Percentiles rank a stretch among this genome's conserved stretches.
Conservation (phyloP, 179 eudicot species). For the Drosera spatulata region DNA sequence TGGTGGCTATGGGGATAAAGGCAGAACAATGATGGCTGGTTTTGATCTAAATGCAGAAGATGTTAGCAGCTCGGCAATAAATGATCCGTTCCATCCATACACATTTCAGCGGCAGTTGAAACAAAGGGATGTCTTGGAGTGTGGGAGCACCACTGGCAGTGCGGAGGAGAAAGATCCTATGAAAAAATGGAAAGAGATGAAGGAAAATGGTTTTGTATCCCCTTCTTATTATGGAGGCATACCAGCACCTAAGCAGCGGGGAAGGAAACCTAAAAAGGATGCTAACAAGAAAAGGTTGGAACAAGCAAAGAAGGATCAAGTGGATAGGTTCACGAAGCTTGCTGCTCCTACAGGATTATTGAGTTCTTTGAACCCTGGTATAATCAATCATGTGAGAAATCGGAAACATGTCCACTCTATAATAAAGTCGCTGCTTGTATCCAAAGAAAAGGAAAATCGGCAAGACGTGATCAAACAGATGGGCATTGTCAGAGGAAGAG, state of each 20-base stretch:
- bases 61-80: constrained; percentile 42
- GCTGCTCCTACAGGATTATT: constrained; percentile 98
- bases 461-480: constrained; percentile 23
- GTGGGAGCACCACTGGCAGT: constrained; percentile 52
- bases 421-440: constrained; percentile 67
- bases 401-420: constrained; percentile 88
- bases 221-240: constrained; percentile 28
- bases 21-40: constrained; percentile 16
- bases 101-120: constrained; percentile 24
- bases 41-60: constrained; percentile 57
- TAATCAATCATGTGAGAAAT: constrained; percentile 90
- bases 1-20: constrained; percentile 11
- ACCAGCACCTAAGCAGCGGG: constrained; percentile 50
- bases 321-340: constrained; percentile 73
- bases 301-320: constrained; percentile 76
- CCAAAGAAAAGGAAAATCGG: constrained; percentile 33
- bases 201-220: constrained; percentile 78
- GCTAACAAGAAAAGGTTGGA: constrained; percentile 60
- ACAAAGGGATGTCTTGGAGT: constrained; percentile 37
- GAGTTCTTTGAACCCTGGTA: constrained; percentile 81
- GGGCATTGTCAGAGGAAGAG: constrained; percentile 13
- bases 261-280: constrained; percentile 53
- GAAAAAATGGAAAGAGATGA: constrained; percentile 81
- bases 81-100: constrained; percentile 23
- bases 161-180: constrained; percentile 48